Base-by-base conservation (phyloP, 2,329 filamentous ascomycete species). In the Sporothrix schenckii region DNA sequence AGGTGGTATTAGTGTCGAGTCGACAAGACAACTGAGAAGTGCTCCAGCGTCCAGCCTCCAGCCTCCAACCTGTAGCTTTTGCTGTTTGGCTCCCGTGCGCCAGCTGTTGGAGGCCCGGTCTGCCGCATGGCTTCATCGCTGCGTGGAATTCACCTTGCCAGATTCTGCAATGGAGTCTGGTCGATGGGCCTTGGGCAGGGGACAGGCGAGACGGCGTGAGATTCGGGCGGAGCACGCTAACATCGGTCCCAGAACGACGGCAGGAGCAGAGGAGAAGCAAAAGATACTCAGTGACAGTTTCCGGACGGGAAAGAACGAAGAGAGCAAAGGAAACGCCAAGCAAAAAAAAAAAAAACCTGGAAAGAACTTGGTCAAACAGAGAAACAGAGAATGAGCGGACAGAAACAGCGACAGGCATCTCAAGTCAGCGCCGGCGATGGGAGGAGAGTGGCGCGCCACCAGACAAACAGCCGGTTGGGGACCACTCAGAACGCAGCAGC, bases 21-120 rank as follows among this genome's bases (percentile, higher is more conserved):
- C 11, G 3, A 44, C 14, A 10, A 16, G 3, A 16, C 4, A 44
- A 14, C 41, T 13, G 10, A 13, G 41, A 44, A 13, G 2, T 13
- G 39, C 21, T 24, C 24, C 24, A 1, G 24, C 24, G 1, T 24
- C 24, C 24, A 24, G 24, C n/a, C n/a, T n/a, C n/a, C n/a, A n/a
- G 24, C 1, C 21, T 14, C 41, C 27, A 13, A 24, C 61, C 44
- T 65, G 44, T 50, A 30, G 24, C 44, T 34, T 49, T 44, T n/a
- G 44, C 47, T 13, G 61, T 49, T 49, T 24, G 21, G 21, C 34
- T 34, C 61, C 61, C 61, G 61, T 66, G 63, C 63, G 4, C 47
- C 63, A 52, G n/a, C 7, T 66, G 63, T 66, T 52, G 63, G 44
- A 65, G 16, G 47, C 14, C 47, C 61, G 61, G 4, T 30, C 44